These are phyloP conservation scores for Physcia stellaris DNA, from an alignment of 495 filamentous ascomycete genomes.

Conservation along the genomic window DNA sequence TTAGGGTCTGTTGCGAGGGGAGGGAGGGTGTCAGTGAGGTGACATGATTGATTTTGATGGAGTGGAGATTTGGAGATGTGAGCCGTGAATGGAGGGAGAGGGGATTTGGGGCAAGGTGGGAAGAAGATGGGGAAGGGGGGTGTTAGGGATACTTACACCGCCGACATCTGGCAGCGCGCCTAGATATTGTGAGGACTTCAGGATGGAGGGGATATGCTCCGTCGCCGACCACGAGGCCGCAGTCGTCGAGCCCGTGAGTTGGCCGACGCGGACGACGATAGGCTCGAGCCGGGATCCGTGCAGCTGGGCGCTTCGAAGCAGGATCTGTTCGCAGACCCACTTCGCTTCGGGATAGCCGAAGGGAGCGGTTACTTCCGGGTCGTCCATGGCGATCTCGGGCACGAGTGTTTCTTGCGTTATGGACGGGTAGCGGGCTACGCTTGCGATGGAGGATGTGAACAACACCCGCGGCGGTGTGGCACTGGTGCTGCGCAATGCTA, in stretches of 20 bases:
- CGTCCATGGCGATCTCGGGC: background rate
- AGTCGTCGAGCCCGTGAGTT: slow-evolving; percentile 18
- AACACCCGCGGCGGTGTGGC: background rate
- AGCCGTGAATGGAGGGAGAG: no score
- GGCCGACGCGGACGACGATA: slow-evolving; percentile 17
- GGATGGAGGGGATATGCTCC: slow-evolving; percentile 27
- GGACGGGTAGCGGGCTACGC: background rate
- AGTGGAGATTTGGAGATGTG: no score
- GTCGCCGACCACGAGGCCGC: slow-evolving; percentile 18
- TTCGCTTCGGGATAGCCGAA: slow-evolving; percentile 24
- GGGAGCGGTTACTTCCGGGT: background rate
- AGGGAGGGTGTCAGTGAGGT: no score
- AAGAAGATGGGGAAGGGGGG: no score
- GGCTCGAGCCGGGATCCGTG: slow-evolving; percentile 11
- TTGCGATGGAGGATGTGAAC: background rate
- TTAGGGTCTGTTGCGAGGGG: no score
- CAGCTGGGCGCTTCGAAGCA: slow-evolving; percentile 9
- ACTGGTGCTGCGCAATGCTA: slow-evolving; percentile 6
- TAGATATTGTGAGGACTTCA: slow-evolving; percentile 9
- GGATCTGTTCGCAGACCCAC: slow-evolving; percentile 22
- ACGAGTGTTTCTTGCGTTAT: background rate
- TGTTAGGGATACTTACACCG: background rate
- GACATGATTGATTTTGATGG: no score
- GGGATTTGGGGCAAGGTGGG: no score
- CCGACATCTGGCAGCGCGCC: background rate